Conservation (phyloP, 2,329 filamentous ascomycete genomes). For the Exutisphaerella laricina region DNA sequence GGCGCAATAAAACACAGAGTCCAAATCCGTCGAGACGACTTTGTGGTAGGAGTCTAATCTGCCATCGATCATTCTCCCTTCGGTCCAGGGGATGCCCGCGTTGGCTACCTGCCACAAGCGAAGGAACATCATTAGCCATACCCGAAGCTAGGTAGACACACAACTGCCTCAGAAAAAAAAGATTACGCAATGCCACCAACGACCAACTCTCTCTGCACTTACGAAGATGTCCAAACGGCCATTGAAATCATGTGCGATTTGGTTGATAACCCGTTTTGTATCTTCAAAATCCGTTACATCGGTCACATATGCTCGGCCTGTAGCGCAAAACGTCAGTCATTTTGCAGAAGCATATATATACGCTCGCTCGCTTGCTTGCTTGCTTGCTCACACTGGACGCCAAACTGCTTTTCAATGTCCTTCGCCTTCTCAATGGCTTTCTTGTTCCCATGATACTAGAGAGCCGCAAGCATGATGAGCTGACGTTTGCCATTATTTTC, state of each 20-base stretch:
- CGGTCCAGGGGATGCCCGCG: slow-evolving; percentile 61
- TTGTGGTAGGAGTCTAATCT: slow-evolving; percentile 58
- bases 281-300: slow-evolving; percentile 52
- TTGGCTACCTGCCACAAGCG: no score
- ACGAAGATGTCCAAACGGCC: slow-evolving; percentile 67
- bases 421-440: slow-evolving; percentile 30
- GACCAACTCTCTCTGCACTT: no score
- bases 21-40: slow-evolving; percentile 66
- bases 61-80: slow-evolving; percentile 63
- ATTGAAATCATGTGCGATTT: slow-evolving; percentile 60
- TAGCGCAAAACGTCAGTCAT: slow-evolving; percentile 3
- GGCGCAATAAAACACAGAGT: slow-evolving; percentile 40
- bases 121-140: no score
- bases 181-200: no score
- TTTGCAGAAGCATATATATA: slow-evolving; percentile 31
- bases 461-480: neutral
- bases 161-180: no score
- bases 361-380: no score
- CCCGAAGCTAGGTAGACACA: no score
- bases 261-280: slow-evolving; percentile 52
- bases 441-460: slow-evolving; percentile 36
- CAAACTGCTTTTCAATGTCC: slow-evolving; percentile 31
- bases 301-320: slow-evolving; percentile 43
- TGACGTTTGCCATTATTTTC: no score
- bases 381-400: slow-evolving; percentile 34